Conservation (phyloP, 2,329 filamentous ascomycete genomes). For the Phaeosphaeria sp. region DNA sequence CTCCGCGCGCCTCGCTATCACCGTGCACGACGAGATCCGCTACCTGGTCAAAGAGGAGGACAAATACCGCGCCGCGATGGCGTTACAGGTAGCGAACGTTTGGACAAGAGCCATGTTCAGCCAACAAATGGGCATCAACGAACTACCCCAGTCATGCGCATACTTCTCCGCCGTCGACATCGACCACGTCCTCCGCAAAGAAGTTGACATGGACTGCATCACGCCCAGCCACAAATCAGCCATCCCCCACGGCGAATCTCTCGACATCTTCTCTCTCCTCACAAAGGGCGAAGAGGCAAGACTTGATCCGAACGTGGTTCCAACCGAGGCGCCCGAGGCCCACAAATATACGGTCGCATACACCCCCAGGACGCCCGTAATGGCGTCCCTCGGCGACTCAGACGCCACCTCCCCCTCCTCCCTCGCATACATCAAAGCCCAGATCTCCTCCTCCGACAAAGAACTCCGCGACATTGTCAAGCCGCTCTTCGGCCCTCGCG, state of each 20-base stretch:
- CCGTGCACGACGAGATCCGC: slow-evolving; percentile 96
- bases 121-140: slow-evolving; percentile 94
- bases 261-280: slow-evolving; percentile 83
- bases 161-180: slow-evolving; percentile 97
- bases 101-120: slow-evolving; percentile 98
- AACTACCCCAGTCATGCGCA: slow-evolving; percentile 91
- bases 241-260: slow-evolving; percentile 83
- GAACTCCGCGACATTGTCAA: slow-evolving; percentile 78
- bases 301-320: slow-evolving; percentile 70
- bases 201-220: slow-evolving; percentile 97
- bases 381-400: slow-evolving; percentile 68
- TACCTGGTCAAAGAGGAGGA: slow-evolving; percentile 88
- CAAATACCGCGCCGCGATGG: slow-evolving; percentile 88
- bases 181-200: slow-evolving; percentile 93
- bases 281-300: slow-evolving; percentile 72
- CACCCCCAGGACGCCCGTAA: slow-evolving; percentile 75
- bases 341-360: slow-evolving; percentile 75
- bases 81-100: slow-evolving; percentile 89
- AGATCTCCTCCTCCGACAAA: slow-evolving; percentile 76
- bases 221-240: slow-evolving; percentile 82
- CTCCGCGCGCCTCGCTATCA: slow-evolving; percentile 84
- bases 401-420: slow-evolving; percentile 46
- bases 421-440: slow-evolving; percentile 77
- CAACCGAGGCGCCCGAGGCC: slow-evolving; percentile 64
- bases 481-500: slow-evolving; percentile 44